Percentiles rank a stretch among this genome's conserved stretches.
Conservation (phyloP, 768 basidiomycete species). For the Coprinellus micaceus region DNA sequence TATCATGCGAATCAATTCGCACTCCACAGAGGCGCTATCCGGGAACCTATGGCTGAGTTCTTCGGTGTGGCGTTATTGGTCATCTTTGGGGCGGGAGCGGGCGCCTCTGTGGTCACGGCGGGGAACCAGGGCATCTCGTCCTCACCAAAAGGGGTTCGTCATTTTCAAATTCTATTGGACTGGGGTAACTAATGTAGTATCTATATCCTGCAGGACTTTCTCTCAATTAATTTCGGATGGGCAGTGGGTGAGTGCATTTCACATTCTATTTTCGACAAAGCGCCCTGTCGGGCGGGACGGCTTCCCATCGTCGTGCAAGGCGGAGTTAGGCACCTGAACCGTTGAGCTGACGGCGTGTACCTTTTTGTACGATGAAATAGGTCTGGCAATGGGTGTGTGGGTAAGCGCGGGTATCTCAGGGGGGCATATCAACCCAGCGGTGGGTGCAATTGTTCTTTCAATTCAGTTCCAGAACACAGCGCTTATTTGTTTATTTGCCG, state of each 20-base stretch:
- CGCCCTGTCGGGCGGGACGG: no score
- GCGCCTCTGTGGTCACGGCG: conserved; percentile 55
- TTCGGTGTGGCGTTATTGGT: conserved; percentile 55
- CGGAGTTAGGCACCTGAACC: not conserved
- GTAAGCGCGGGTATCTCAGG: conserved; percentile 63
- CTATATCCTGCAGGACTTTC: conserved; percentile 32
- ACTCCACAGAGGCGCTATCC: conserved; percentile 37
- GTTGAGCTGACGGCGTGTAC: not conserved
- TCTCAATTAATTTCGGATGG: conserved; percentile 55
- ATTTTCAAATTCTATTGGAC: not conserved
- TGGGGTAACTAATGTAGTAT: conserved; percentile 2
- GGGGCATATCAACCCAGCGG: conserved; percentile 74
- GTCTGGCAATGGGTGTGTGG: conserved; percentile 64
- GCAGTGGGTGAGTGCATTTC: conserved; percentile 37
- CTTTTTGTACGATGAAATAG: conserved; percentile 1
- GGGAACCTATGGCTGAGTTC: conserved; percentile 65
- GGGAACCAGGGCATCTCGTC: conserved; percentile 41
- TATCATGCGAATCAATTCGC: not conserved
- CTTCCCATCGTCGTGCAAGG: no score
- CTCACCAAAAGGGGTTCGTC: conserved; percentile 49
- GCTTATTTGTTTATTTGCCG: not conserved
- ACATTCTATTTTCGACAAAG: not conserved
- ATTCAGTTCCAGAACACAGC: no score
- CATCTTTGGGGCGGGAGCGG: conserved; percentile 56
- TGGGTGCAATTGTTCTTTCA: conserved; percentile 22